A percentile compares a stretch with the other conserved stretches of the same genome.
Evolutionary conservation across 2,329 filamentous ascomycete species (phyloP).

Genomic region (Aspergillus sojae): DNA sequence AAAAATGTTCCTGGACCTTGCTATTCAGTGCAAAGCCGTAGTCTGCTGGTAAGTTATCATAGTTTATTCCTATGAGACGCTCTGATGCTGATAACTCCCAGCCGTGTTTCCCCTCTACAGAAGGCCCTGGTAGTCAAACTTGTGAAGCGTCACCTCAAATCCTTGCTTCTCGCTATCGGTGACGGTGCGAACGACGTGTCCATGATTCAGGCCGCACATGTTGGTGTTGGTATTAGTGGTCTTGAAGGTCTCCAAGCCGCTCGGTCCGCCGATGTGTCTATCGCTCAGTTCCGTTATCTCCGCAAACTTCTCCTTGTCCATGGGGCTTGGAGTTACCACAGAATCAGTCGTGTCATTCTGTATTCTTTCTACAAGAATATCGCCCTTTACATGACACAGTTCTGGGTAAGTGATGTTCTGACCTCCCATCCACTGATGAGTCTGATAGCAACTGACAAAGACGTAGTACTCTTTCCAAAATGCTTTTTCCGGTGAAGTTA

Average conservation of each 20-base stretch:
- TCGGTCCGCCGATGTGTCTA: conserved; percentile 91
- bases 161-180: conserved; percentile 91
- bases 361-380: conserved; percentile 99
- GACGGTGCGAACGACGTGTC: conserved; percentile 99
- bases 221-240: conserved; percentile 96
- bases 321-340: conserved; percentile 96
- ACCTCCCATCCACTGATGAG: not conserved
- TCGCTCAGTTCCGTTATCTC: conserved; percentile 92
- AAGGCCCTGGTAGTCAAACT: conserved; percentile 98
- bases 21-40: conserved; percentile 96
- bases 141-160: conserved; percentile 90
- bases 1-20: conserved; percentile 88
- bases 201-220: conserved; percentile 98
- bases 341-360: conserved; percentile 93
- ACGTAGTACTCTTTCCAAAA: conserved; percentile 93
- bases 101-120: conserved; percentile 93
- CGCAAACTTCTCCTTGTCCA: conserved; percentile 93
- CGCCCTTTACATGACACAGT: conserved; percentile 97
- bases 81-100: conserved; percentile 37
- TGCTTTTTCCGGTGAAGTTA: conserved; percentile 94
- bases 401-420: conserved; percentile 72
- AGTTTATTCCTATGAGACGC: not conserved
- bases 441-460: conserved; percentile 23
- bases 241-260: conserved; percentile 96
- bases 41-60: conserved; percentile 69